Conservation (phyloP, 805 yeast species). For the Jamesozyma gamospora region DNA sequence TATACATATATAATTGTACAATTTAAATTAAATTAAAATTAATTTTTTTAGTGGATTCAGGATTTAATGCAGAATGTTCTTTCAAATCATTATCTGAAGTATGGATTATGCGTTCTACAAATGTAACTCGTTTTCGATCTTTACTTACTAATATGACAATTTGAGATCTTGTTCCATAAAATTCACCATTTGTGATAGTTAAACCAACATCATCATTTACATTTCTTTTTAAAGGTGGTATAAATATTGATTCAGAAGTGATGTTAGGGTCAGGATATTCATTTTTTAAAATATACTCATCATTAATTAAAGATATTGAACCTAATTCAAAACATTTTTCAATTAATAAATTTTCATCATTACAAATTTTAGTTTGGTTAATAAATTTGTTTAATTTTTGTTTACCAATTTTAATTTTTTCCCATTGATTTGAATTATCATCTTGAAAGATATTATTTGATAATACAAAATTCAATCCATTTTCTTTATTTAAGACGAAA, state of each 20-base stretch:
- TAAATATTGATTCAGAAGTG: slow-evolving; percentile 51
- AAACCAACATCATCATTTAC: slow-evolving; percentile 24
- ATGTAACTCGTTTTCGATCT: slow-evolving; percentile 38
- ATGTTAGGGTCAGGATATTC: slow-evolving; percentile 25
- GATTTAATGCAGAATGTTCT: slow-evolving; percentile 12
- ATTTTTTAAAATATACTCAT: slow-evolving; percentile 25
- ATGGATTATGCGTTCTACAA: slow-evolving; percentile 54
- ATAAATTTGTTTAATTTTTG: slow-evolving; percentile 32
- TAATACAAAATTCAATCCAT: slow-evolving; percentile 13
- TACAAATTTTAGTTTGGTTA: slow-evolving; percentile 7
- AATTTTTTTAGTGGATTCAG: slow-evolving; percentile 16
- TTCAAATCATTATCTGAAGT: slow-evolving; percentile 32
- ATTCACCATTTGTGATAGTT: slow-evolving; percentile 36
- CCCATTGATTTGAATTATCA: slow-evolving; percentile 47
- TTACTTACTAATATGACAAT: slow-evolving; percentile 57
- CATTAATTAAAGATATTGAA: slow-evolving; percentile 34
- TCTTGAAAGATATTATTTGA: slow-evolving; percentile 25
- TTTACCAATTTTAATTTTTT: slow-evolving; percentile 53
- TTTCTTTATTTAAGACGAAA: slow-evolving; percentile 20
- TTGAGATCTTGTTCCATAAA: slow-evolving; percentile 84
- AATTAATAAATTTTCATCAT: slow-evolving; percentile 32
- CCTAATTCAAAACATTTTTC: slow-evolving; percentile 44
- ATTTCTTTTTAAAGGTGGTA: slow-evolving; percentile 50
- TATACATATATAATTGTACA: no score
- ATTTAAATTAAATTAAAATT: slow-evolving; percentile 10